phyloP scores from a whole-genome alignment of 768 basidiomycete species.

The Kwoniella heveanensis region DNA sequence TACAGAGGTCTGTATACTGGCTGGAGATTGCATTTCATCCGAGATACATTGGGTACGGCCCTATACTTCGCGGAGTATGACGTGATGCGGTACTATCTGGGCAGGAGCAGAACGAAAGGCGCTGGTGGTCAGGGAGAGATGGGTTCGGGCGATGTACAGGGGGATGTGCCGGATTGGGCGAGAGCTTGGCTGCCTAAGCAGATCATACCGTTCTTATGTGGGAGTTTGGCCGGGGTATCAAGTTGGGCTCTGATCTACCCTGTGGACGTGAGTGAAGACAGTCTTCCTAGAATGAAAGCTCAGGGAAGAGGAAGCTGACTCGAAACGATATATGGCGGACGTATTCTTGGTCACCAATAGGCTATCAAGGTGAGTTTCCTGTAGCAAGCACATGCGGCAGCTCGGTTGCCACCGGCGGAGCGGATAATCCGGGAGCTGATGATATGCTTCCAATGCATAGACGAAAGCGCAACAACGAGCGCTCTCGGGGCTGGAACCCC shows the following conservation, averaged over 20 bases:
- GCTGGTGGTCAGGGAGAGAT: constrained; percentile 12
- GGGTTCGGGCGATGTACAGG: constrained; percentile 40
- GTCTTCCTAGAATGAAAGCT: too few relatives aligned
- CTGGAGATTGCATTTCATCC: constrained; percentile 84
- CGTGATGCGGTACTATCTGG: constrained; percentile 81
- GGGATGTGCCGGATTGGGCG: constrained; percentile 54
- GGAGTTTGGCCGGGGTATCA: constrained; percentile 80
- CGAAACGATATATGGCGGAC: too few relatives aligned
- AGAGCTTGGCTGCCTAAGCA: constrained; percentile 75
- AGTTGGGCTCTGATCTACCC: constrained; percentile 86
- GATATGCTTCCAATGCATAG: constrained; percentile 53
- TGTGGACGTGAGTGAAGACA: constrained; percentile 68
- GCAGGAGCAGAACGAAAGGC: constrained; percentile 59
- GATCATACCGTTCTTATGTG: constrained; percentile 85
- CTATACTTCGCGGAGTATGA: constrained; percentile 95
- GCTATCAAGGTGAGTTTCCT: constrained; percentile 31
- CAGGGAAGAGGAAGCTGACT: too few relatives aligned
- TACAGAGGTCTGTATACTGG: constrained; percentile 62
- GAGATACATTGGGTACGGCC: constrained; percentile 85
- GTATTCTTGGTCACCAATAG: constrained; percentile 3
- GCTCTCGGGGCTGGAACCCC: constrained; percentile 73
- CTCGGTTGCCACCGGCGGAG: too few relatives aligned
- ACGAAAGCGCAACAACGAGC: constrained; percentile 95
- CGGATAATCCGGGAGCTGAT: too few relatives aligned
- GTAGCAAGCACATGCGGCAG: too few relatives aligned